A percentile compares a stretch with the other conserved stretches of the same genome.
Evolutionary conservation across 306 rosid species (phyloP).

Genomic region (Citrullus colocynthis): DNA sequence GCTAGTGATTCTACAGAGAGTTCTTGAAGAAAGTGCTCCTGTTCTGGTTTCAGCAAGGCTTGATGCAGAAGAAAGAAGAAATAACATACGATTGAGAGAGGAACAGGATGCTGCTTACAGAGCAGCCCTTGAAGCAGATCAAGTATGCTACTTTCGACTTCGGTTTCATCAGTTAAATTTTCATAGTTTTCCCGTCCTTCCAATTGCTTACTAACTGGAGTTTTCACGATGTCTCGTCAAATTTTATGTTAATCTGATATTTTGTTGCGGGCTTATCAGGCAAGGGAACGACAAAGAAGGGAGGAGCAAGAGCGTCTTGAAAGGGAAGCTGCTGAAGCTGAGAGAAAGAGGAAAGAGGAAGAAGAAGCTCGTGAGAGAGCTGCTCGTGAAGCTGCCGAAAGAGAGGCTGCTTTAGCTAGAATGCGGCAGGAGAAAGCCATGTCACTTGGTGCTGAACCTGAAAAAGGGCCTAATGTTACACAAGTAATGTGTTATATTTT

Average conservation of each 20-base stretch:
- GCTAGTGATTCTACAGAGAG: slow-evolving; percentile 62
- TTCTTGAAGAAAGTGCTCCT: slow-evolving; percentile 83
- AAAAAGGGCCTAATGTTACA: slow-evolving; percentile 82
- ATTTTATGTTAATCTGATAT: not conserved
- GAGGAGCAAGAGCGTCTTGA: slow-evolving; percentile 90
- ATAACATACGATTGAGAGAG: slow-evolving; percentile 67
- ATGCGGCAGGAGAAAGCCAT: slow-evolving; percentile 65
- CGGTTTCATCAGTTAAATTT: not conserved
- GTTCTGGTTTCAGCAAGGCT: slow-evolving; percentile 71
- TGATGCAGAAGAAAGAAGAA: slow-evolving; percentile 89
- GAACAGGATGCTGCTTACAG: slow-evolving; percentile 99
- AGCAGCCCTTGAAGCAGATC: slow-evolving; percentile 99
- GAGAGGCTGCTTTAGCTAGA: slow-evolving; percentile 67
- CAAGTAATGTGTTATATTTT: slow-evolving; percentile 33
- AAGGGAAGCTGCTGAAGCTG: slow-evolving; percentile 97
- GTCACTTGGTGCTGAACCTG: slow-evolving; percentile 89
- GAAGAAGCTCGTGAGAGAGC: slow-evolving; percentile 87
- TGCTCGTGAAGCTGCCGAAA: slow-evolving; percentile 80
- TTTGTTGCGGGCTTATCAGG: slow-evolving; percentile 25
- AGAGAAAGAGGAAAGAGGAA: slow-evolving; percentile 71
- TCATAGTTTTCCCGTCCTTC: not conserved
- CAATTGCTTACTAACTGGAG: not conserved
- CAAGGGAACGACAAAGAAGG: slow-evolving; percentile 80
- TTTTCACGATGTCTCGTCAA: not conserved
- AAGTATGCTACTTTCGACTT: slow-evolving; percentile 35